A percentile compares a stretch with the other conserved stretches of the same genome.
Conservation (phyloP, 164 flowering plant genomes). For the Brasenia schreberi region DNA sequence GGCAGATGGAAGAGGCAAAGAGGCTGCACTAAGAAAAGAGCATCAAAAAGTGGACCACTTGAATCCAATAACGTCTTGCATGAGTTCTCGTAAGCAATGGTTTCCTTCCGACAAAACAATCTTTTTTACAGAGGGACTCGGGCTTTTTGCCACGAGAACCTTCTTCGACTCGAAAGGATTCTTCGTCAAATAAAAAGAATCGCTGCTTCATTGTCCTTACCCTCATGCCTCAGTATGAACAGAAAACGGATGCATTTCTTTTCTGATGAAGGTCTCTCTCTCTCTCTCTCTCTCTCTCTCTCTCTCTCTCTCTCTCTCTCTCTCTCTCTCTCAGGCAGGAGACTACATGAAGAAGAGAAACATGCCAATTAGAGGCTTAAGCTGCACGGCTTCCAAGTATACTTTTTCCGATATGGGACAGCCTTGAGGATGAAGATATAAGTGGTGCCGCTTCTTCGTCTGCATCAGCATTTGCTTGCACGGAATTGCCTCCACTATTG, state of each 20-base stretch:
- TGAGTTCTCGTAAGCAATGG: not conserved
- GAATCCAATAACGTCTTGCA: not conserved
- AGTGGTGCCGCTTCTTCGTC: slow-evolving; percentile 74
- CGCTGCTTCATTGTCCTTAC: not conserved
- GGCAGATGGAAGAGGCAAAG: not conserved
- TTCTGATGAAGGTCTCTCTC: not conserved
- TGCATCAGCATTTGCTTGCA: slow-evolving; percentile 22
- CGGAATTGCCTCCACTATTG: slow-evolving; percentile 16
- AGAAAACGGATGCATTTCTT: not conserved
- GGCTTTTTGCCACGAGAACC: not conserved
- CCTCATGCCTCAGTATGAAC: not conserved
- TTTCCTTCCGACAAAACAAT: not conserved
- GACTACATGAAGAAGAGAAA: not conserved
- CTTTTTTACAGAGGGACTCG: not conserved
- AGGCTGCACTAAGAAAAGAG: not conserved
- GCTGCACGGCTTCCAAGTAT: slow-evolving; percentile 33
- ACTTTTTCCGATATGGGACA: slow-evolving; percentile 68
- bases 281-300: not conserved
- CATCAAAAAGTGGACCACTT: not conserved
- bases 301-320: not conserved
- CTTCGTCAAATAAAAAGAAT: not conserved
- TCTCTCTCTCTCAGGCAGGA: not conserved
- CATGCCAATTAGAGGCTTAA: not conserved
- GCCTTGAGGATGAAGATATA: slow-evolving; percentile 39
- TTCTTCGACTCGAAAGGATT: not conserved